Evolutionary conservation across 179 eudicot genomes (phyloP).

Genomic region (Nepenthes alata): DNA sequence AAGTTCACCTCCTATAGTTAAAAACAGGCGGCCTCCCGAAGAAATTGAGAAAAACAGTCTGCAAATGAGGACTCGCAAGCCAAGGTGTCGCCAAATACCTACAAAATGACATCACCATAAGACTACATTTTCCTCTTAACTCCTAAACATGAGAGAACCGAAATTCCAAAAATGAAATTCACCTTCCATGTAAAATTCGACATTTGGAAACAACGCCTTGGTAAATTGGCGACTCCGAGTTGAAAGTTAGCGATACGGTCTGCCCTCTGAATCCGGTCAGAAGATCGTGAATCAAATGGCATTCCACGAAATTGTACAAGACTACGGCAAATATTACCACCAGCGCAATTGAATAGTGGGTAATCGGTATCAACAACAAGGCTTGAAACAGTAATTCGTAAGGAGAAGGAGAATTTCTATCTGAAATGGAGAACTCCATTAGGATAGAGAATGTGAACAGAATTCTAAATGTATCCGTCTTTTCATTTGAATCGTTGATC

Average conservation of each 20-base stretch:
- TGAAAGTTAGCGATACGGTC: constrained; percentile 34
- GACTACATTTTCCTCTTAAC: not conserved
- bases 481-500: too few relatives aligned
- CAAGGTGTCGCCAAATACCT: constrained; percentile 87
- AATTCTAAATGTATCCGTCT: constrained; percentile 19
- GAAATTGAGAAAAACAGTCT: constrained; percentile 63
- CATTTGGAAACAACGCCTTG: constrained; percentile 71
- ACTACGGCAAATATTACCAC: constrained; percentile 13
- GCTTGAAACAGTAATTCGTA: constrained; percentile 36
- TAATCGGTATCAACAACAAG: constrained; percentile 35
- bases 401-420: constrained; percentile 11
- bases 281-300: constrained; percentile 54
- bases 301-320: constrained; percentile 61
- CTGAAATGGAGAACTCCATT: constrained; percentile 11
- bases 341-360: constrained; percentile 36
- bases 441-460: constrained; percentile 2
- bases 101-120: not conserved
- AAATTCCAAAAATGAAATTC: not conserved
- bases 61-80: constrained; percentile 92
- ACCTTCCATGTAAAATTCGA: constrained; percentile 69
- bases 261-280: constrained; percentile 59
- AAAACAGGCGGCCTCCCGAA: constrained; percentile 63
- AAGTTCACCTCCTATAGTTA: constrained; percentile 52
- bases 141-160: not conserved
- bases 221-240: constrained; percentile 48